These are phyloP conservation scores for Linum trigynum DNA, from an alignment of 345 rosid genomes.

Conservation along the genomic window DNA sequence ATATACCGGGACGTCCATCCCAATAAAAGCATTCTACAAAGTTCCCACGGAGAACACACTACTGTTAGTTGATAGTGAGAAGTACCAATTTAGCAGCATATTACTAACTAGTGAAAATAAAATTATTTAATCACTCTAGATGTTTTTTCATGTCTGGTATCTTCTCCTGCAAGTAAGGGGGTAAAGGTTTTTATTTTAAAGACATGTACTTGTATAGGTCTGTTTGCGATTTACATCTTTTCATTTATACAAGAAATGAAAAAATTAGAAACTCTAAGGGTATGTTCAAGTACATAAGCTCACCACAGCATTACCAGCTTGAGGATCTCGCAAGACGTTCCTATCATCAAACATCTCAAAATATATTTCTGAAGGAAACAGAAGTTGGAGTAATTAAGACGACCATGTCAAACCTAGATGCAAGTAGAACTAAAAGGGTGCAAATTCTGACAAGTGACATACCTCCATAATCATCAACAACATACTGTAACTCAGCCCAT, in stretches of 20 bases:
- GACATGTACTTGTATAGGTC: too few relatives aligned
- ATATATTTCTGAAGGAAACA: constrained; percentile 50
- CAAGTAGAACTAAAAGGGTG: constrained; percentile 3
- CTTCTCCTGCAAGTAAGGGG: too few relatives aligned
- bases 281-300: constrained; percentile 20
- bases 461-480: constrained; percentile 96
- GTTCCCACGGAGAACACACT: background rate
- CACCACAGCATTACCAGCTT: constrained; percentile 90
- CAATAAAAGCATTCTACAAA: constrained; percentile 69
- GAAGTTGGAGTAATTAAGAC: background rate
- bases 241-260: too few relatives aligned
- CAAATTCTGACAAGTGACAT: constrained; percentile 11
- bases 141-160: too few relatives aligned
- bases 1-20: constrained; percentile 61
- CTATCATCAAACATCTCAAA: constrained; percentile 66
- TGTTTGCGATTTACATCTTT: too few relatives aligned
- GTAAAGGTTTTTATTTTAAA: too few relatives aligned
- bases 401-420: constrained; percentile 8
- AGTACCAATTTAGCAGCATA: too few relatives aligned
- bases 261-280: too few relatives aligned
- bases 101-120: too few relatives aligned
- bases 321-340: constrained; percentile 75
- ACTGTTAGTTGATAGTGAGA: too few relatives aligned
- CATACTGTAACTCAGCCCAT: constrained; percentile 77
- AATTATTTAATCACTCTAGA: too few relatives aligned